Evolutionary conservation across 805 yeast species (phyloP), one percentile per base, ranked within the genome.

Genomic region (Sungouiella thailandica): DNA sequence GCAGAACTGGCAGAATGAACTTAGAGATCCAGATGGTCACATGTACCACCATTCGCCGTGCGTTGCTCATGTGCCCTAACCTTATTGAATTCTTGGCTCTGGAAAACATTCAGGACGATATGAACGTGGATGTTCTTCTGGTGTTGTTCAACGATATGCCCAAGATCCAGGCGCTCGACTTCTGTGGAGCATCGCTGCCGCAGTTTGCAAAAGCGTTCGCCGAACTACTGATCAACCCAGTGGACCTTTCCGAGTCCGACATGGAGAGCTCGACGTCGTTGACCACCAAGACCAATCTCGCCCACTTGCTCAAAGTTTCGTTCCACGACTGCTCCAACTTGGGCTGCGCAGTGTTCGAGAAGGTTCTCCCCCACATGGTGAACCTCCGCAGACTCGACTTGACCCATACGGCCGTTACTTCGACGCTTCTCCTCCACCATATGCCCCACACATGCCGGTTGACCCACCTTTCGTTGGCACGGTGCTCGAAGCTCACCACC

Each of bases 1-100:
- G 96, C 2, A 68, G 96, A 43, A 83, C 96, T 0, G 86, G 84
- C 8, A 73, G 81, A 46, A 88, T 88, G 95, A 89, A 84, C 60
- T 80, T 76, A 57, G 94, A 84, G 58, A 88, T 88, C 47, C 94
- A 88, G 58, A 84, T 85, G 84, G 86, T 88, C 25, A 88, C 96
- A 0, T 68, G 80, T 25, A 62, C 65, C 17, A 88, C 96, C 2
- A 77, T 88, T 16, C 57, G 74, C 29, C 65, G 74, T 15, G 84
- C 86, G 37, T 64, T 88, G 18, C 51, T 58, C 32, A 56, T 75
- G 37, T 79, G 84, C 1, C 83, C 86, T 0, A 79, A 82, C 43
- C 59, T 89, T 32, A 60, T 74, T 8, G 96, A 88, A 54, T 86
- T 89, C 54, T 62, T 87, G 36, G 93, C 87, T 2, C 76, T 83